Evolutionary conservation across 768 basidiomycete species (phyloP).

Genomic region (Leucocoprinus sp.): DNA sequence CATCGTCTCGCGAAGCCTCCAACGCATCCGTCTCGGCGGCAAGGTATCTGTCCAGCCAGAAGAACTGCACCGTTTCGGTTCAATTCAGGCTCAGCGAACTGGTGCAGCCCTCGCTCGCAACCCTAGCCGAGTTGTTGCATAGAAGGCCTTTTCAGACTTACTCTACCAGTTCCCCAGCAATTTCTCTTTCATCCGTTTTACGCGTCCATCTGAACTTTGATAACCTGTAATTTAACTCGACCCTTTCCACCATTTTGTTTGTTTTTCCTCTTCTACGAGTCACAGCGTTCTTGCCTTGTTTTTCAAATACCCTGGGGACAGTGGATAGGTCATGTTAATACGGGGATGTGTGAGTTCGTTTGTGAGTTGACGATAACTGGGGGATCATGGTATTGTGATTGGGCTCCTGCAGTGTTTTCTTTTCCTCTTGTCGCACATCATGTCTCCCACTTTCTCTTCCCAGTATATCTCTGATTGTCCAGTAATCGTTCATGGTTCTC

Average conservation of each 20-base stretch:
- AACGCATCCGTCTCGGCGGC: slow-evolving; percentile 82
- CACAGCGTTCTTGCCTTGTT: slow-evolving; percentile 7
- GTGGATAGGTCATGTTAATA: slow-evolving; percentile 7
- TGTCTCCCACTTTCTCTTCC: not conserved
- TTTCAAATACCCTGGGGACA: slow-evolving; percentile 11
- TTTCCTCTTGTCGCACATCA: not conserved
- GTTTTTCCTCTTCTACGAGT: not conserved
- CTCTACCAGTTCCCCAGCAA: not conserved
- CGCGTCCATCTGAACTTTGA: slow-evolving; percentile 8
- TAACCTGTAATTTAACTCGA: slow-evolving; percentile 9
- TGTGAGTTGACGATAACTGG: not conserved
- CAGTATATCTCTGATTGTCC: not conserved
- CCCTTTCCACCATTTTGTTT: not conserved
- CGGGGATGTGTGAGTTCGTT: slow-evolving; percentile 6
- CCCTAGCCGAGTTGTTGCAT: slow-evolving; percentile 32
- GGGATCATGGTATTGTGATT: not conserved
- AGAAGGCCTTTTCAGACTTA: not conserved
- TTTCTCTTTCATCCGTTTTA: slow-evolving; percentile 7
- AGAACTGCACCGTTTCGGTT: slow-evolving; percentile 79
- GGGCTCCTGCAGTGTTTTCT: not conserved
- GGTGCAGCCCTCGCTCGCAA: slow-evolving; percentile 73
- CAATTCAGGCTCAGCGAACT: slow-evolving; percentile 71
- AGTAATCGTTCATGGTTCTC: too few species aligned
- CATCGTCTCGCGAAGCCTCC: slow-evolving; percentile 81
- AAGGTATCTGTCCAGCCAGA: slow-evolving; percentile 71